Conservation (phyloP, 2,329 filamentous ascomycete species). For the Paraphoma sp. region DNA sequence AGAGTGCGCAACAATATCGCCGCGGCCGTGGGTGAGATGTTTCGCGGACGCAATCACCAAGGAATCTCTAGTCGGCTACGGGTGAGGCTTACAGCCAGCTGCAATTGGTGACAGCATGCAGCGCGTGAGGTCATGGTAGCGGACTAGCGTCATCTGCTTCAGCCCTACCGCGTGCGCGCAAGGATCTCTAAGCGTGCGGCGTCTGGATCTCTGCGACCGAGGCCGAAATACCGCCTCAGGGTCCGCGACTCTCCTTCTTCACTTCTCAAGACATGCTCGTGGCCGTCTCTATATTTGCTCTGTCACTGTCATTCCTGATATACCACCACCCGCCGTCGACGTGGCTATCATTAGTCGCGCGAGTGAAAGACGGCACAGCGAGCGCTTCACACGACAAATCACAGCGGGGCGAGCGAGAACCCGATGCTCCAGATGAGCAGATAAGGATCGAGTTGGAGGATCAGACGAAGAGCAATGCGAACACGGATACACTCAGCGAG, state of each 20-base stretch:
- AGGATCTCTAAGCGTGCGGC: slow-evolving; percentile 2
- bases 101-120: slow-evolving; percentile 13
- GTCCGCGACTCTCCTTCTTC: slow-evolving; percentile 13
- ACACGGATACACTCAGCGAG: neutral
- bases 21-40: neutral
- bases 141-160: slow-evolving; percentile 15
- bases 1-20: neutral
- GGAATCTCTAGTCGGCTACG: neutral
- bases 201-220: slow-evolving; percentile 1
- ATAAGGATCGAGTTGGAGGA: slow-evolving; percentile 20
- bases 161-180: slow-evolving; percentile 17
- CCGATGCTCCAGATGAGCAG: slow-evolving; percentile 15
- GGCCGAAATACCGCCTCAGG: slow-evolving; percentile 15
- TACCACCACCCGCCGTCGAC: slow-evolving; percentile 46
- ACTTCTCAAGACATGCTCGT: slow-evolving; percentile 44
- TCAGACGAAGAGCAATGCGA: slow-evolving; percentile 7
- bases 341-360: slow-evolving; percentile 36
- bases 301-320: slow-evolving; percentile 45
- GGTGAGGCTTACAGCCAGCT: slow-evolving; percentile 4
- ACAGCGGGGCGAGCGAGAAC: slow-evolving; percentile 18
- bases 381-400: slow-evolving; percentile 19
- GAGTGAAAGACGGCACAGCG: slow-evolving; percentile 11
- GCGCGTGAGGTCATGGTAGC: slow-evolving; percentile 14
- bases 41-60: neutral
- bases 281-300: slow-evolving; percentile 45